phyloP scores from a whole-genome alignment of 1,139 yeast genomes.

The Hanseniaspora gamundiae region DNA sequence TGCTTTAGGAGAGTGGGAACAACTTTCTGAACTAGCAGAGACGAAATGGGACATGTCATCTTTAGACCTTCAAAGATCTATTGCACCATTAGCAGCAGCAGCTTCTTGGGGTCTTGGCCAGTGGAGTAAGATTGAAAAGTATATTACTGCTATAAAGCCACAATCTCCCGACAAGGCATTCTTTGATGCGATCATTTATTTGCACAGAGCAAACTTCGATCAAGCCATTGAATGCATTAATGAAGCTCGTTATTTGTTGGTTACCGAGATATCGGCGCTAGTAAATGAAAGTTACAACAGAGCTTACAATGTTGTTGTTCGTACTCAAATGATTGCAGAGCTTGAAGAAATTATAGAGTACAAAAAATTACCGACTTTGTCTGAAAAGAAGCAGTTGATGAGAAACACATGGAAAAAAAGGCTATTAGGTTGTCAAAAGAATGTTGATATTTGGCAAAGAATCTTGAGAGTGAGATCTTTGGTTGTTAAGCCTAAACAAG shows the following conservation, averaged over 20 bases:
- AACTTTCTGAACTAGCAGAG: constrained; percentile 71
- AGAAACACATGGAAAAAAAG: constrained; percentile 92
- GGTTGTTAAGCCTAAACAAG: constrained; percentile 90
- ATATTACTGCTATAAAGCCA: constrained; percentile 76
- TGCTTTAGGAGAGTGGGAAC: constrained; percentile 98
- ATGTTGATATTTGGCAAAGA: constrained; percentile 97
- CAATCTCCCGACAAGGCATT: constrained; percentile 93
- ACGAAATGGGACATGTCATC: constrained; percentile 72
- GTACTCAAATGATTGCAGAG: constrained; percentile 95
- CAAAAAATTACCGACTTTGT: constrained; percentile 71
- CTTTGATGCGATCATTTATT: constrained; percentile 76
- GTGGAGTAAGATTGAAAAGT: constrained; percentile 94
- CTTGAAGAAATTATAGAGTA: constrained; percentile 88
- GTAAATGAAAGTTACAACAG: constrained; percentile 94
- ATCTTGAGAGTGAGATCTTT: constrained; percentile 87
- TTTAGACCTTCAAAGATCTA: constrained; percentile 64
- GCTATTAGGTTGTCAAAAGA: constrained; percentile 84
- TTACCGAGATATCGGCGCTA: constrained; percentile 87
- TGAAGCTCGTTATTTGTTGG: constrained; percentile 77
- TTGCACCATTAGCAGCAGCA: constrained; percentile 97
- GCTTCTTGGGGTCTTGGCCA: constrained; percentile 99
- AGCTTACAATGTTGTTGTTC: constrained; percentile 92
- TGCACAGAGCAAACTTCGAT: constrained; percentile 77
- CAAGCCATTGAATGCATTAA: constrained; percentile 72
- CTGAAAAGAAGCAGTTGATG: constrained; percentile 66